phyloP scores from a whole-genome alignment of 768 basidiomycete genomes.

The Trametes gibbosa region DNA sequence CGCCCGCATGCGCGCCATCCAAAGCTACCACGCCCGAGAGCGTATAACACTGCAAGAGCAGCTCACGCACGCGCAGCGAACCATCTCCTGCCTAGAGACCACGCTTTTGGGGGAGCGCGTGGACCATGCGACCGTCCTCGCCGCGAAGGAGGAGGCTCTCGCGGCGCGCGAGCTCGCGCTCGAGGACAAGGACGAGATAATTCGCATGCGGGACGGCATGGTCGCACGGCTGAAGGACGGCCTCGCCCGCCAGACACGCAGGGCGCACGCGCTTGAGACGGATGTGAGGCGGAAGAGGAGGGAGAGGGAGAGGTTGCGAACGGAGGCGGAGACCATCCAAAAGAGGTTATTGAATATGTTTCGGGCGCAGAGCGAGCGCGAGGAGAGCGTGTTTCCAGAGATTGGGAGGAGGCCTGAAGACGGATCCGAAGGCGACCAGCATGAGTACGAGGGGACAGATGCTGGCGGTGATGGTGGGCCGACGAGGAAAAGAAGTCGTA shows the following conservation, averaged over 20 bases:
- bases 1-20: not conserved
- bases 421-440: too few relatives aligned
- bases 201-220: not conserved
- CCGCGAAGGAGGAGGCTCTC: not conserved
- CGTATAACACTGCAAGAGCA: not conserved
- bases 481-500: too few relatives aligned
- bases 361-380: too few relatives aligned
- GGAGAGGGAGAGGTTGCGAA: too few relatives aligned
- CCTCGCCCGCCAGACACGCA: not conserved
- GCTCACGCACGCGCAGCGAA: not conserved
- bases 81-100: not conserved
- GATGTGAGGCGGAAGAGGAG: too few relatives aligned
- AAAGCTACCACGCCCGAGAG: not conserved
- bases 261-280: not conserved
- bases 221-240: not conserved
- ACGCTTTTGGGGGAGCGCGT: not conserved
- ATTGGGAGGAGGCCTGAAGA: too few relatives aligned
- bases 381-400: too few relatives aligned
- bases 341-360: too few relatives aligned
- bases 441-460: too few relatives aligned
- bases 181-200: not conserved
- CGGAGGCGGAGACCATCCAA: too few relatives aligned
- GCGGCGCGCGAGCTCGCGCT: not conserved
- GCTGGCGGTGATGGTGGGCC: too few relatives aligned
- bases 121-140: not conserved